Base-by-base conservation (phyloP, 139 green algal species). In the Coelastrella sp. region DNA sequence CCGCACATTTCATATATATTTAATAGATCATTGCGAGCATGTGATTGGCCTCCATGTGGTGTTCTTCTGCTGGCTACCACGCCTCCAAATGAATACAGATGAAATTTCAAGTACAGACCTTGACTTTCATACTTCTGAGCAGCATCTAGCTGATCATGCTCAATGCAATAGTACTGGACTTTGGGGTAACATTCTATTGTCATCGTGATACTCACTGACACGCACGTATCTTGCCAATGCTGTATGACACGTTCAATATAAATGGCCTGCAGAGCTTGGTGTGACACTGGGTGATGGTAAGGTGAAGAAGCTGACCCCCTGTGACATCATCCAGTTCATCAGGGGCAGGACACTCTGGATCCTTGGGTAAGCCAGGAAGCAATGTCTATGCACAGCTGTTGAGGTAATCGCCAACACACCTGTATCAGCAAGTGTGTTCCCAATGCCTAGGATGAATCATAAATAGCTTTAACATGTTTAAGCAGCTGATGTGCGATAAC, bases 261-360 rank as follows among this genome's bases (percentile, higher is more conserved):
- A 70, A 70, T 70, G 61, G 11, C 14, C 19, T 78, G 70, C 70
- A 78, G 70, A 81, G 74, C n/a, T 81, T 20, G n/a, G n/a, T 19
- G 57, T 20, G 17, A 89, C 84, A 7, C 49, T 89, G 9, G 70
- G 70, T 7, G n/a, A 20, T 7, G 84, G 84, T 3, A 68, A 82
- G 7, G 27, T 82, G 25, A 8, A 81, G 17, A 73, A 22, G 8
- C 68, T 89, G 9, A 81, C 84, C 5, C 84, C 84, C 9, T 89
- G 84, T 58, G 14, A 80, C 7, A 27, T 89, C 0, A 6, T 82
- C 8, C 25, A 22, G 12, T 89, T 25, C 84, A 4, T 89, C 19
- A 14, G 68, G 19, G 66, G 66, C 12, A 15, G 84, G 7, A 89
- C 84, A 61, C 68, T 89, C 35, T 89, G 84, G 84, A 57, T 89